A percentile compares a stretch with the other conserved stretches of the same genome.
Evolutionary conservation across 2,329 filamentous ascomycete species (phyloP).

Genomic region (Fusarium penzigii): DNA sequence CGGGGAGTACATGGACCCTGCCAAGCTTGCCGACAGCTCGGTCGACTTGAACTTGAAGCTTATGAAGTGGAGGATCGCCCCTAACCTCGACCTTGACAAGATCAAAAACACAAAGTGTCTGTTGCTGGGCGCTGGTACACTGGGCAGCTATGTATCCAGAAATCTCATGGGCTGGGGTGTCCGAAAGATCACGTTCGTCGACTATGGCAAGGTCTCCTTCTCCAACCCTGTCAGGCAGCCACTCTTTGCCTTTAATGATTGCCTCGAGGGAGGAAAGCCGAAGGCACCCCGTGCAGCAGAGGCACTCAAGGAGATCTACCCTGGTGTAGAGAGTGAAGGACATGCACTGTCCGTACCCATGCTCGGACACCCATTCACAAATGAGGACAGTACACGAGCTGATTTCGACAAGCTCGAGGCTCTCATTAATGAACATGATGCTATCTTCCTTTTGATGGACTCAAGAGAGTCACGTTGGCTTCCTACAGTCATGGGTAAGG

Average conservation of each 20-base stretch:
- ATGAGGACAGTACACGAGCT: conserved; percentile 66
- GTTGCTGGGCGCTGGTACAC: conserved; percentile 85
- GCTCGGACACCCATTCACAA: conserved; percentile 84
- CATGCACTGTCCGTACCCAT: conserved; percentile 88
- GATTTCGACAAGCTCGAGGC: conserved; percentile 76
- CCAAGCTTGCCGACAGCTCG: conserved; percentile 83
- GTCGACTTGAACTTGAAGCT: conserved; percentile 96
- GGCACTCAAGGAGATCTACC: conserved; percentile 82
- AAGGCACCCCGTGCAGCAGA: conserved; percentile 83
- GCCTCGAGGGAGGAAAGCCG: conserved; percentile 76
- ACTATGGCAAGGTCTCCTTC: conserved; percentile 90
- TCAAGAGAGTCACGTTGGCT: conserved; percentile 93
- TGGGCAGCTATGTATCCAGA: conserved; percentile 90
- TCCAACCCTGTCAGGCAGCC: conserved; percentile 96
- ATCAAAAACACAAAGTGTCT: conserved; percentile 91
- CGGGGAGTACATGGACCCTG: conserved; percentile 90
- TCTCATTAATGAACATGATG: conserved; percentile 84
- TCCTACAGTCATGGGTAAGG: conserved; percentile 94
- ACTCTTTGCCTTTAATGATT: conserved; percentile 88
- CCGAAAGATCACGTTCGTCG: conserved; percentile 90
- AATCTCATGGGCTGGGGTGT: conserved; percentile 96
- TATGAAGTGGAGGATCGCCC: conserved; percentile 98
- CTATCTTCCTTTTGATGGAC: conserved; percentile 95
- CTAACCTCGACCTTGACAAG: conserved; percentile 79
- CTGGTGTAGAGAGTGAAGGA: conserved; percentile 80